Evolutionary conservation across 352 stramenopile genomes (phyloP).

Genomic region (Peronospora farinosa): DNA sequence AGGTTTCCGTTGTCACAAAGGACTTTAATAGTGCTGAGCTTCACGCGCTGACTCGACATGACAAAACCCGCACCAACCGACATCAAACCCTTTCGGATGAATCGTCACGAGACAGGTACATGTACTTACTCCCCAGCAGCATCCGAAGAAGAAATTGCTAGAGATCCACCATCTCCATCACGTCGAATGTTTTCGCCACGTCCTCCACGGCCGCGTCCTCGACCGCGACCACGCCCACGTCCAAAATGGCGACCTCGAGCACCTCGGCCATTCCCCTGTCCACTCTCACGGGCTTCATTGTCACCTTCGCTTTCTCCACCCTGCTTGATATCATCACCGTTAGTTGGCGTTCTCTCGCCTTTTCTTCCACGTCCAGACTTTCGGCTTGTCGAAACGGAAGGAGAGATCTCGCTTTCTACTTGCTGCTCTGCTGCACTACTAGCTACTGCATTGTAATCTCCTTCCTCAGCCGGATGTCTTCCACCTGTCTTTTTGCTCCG

Average conservation of each 20-base stretch:
- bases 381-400: slow-evolving; percentile 8
- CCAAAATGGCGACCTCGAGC: slow-evolving; percentile 18
- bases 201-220: slow-evolving; percentile 24
- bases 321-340: slow-evolving; percentile 18
- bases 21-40: slow-evolving; percentile 1
- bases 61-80: slow-evolving; percentile 17
- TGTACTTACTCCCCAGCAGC: slow-evolving; percentile 11
- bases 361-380: slow-evolving; percentile 24
- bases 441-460: slow-evolving; percentile 12
- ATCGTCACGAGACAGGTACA: slow-evolving; percentile 8
- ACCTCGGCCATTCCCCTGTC: slow-evolving; percentile 15
- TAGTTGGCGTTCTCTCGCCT: slow-evolving; percentile 15
- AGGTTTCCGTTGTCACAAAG: slow-evolving; percentile 4
- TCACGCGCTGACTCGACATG: slow-evolving; percentile 7
- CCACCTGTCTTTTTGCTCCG: slow-evolving; percentile 19
- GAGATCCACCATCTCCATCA: slow-evolving; percentile 10
- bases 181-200: slow-evolving; percentile 12
- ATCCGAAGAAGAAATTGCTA: slow-evolving; percentile 6
- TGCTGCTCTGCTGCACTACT: slow-evolving; percentile 16
- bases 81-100: slow-evolving; percentile 19
- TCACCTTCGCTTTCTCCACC: slow-evolving; percentile 6
- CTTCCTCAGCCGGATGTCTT: slow-evolving; percentile 13
- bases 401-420: slow-evolving; percentile 12
- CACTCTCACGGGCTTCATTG: slow-evolving; percentile 15
- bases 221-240: slow-evolving; percentile 30